Base-by-base conservation (phyloP, 345 rosid species). In the Dipteronia dyeriana region DNA sequence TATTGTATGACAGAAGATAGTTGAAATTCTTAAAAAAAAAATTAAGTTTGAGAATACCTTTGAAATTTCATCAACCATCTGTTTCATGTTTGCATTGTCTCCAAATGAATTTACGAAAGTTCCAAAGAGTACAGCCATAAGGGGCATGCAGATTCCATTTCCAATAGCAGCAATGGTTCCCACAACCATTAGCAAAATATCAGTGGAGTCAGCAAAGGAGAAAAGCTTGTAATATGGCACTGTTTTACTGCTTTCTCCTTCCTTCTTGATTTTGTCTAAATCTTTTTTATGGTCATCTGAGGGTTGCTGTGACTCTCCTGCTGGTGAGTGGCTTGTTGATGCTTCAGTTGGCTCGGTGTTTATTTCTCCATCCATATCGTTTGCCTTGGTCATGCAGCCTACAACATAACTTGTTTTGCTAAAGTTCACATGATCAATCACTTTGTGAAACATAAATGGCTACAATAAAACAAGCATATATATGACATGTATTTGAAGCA, bases 171-270 rank as follows among this genome's bases (percentile, higher is more conserved):
- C 85, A 60, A 83, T 56, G 20, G 87, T 65, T 25, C 86, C 90
- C 0, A 79, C 1, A 62, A 75, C 14, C 86, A 85, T 87, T 51
- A 87, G 56, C 60, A 76, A 13, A 25, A 67, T 13, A 71, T 85
- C 84, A 2, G 62, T 66, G 11, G 80, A 78, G 62, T 87, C 83
- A 2, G 88, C 85, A 43, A 83, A 87, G 10, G 83, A 78, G 78
- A 83, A 87, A 17, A 87, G 80, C 83, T 78, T 87, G 66, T 67
- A 66, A 75, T 73, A 79, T 4, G 89, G 84, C 9, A 86, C 76
- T 62, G 54, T 22, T 6, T 60, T 62, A n/a, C 75, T 70, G 70
- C 5, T 74, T 34, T 76, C 79, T 43, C 75, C 79, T 73, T 68
- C 68, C 56, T 77, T 43, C 75, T 78, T 70, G 51, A 51, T 78